Evolutionary conservation across 2,329 filamentous ascomycete species (phyloP).

Genomic region (Talaromyces piceae): DNA sequence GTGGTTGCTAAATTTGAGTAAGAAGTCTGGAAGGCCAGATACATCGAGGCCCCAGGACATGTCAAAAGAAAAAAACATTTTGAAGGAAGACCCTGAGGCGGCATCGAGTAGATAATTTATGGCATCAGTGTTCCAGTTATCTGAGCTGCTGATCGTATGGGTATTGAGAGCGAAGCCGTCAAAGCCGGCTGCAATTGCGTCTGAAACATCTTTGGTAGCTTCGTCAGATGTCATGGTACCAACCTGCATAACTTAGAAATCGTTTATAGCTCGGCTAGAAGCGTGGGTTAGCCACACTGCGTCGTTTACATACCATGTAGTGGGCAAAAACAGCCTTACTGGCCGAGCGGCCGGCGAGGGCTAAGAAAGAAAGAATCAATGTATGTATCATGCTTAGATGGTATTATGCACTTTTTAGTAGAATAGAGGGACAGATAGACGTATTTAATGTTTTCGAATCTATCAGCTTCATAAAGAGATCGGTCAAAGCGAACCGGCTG

Average conservation of each 20-base stretch:
- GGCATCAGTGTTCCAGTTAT: constrained; percentile 7
- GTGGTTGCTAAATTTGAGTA: constrained; percentile 4
- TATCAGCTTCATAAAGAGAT: background rate
- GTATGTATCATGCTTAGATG: background rate
- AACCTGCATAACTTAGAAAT: constrained; percentile 1
- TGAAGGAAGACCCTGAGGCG: constrained; percentile 1
- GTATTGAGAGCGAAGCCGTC: constrained; percentile 10
- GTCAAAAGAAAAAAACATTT: constrained; percentile 9
- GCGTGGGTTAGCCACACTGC: background rate
- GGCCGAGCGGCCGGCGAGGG: constrained; percentile 4
- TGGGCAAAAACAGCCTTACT: constrained; percentile 9
- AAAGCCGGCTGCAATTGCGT: constrained; percentile 9
- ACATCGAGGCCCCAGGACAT: constrained; percentile 8
- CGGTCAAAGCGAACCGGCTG: background rate
- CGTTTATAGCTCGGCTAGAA: background rate
- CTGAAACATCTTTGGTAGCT: background rate
- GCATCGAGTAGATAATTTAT: constrained; percentile 4
- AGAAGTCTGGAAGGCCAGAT: background rate
- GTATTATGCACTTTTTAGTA: background rate
- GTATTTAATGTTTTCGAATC: background rate
- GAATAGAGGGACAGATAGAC: background rate
- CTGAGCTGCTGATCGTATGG: constrained; percentile 2
- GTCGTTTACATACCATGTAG: constrained; percentile 7
- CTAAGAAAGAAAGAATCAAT: background rate
- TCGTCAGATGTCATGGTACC: constrained; percentile 2